These are phyloP conservation scores for Candida maesae DNA, from an alignment of 805 yeast genomes.

Conservation along the genomic window DNA sequence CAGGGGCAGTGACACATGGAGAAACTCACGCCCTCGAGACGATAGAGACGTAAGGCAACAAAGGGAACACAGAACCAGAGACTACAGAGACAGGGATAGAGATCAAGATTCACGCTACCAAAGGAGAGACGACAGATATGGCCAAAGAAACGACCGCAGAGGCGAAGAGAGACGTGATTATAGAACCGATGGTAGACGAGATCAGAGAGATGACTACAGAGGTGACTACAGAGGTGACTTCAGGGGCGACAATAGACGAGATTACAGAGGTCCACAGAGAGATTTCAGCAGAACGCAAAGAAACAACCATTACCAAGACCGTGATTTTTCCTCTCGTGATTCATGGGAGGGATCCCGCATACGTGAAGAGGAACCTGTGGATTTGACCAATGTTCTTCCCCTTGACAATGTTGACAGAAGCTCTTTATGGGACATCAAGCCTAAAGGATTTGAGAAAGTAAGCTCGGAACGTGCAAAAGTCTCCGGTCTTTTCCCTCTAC, in stretches of 20 bases:
- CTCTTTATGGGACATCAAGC: conserved; percentile 68
- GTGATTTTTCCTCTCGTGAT: conserved; percentile 2
- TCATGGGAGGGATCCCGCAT: neutral
- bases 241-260: conserved; percentile 10
- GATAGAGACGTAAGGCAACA: conserved; percentile 8
- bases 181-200: neutral
- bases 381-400: conserved; percentile 39
- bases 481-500: conserved; percentile 73
- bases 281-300: too few relatives aligned
- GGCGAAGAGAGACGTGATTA: conserved; percentile 3
- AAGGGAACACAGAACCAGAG: conserved; percentile 1
- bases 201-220: too few relatives aligned
- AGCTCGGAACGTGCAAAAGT: conserved; percentile 75
- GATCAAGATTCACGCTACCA: neutral
- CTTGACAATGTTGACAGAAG: conserved; percentile 48
- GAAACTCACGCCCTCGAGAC: conserved; percentile 2
- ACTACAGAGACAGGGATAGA: conserved; percentile 7
- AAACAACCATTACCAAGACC: conserved; percentile 6
- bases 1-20: neutral
- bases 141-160: conserved; percentile 1
- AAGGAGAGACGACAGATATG: conserved; percentile 2
- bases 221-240: neutral
- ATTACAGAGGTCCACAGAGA: conserved; percentile 8
- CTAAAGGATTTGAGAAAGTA: conserved; percentile 69
- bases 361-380: conserved; percentile 17